These are phyloP conservation scores for Tulasnella sp. DNA, from an alignment of 768 basidiomycete species.

Conservation along the genomic window DNA sequence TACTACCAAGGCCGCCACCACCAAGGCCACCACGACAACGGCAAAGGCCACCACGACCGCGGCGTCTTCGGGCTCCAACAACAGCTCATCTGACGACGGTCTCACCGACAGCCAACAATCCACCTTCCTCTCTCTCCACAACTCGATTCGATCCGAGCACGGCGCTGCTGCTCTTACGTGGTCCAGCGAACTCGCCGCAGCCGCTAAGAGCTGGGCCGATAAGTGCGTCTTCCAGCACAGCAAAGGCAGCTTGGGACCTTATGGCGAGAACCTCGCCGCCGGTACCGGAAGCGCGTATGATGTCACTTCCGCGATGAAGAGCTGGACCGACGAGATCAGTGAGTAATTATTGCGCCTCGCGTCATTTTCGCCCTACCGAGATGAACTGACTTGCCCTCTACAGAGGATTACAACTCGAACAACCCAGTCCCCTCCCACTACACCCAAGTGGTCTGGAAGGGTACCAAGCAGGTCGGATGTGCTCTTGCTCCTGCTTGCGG, in stretches of 20 bases:
- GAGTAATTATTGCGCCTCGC: slow-evolving; percentile 38
- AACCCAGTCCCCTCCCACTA: slow-evolving; percentile 64
- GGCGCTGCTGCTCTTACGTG: slow-evolving; percentile 63
- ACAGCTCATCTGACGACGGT: slow-evolving; percentile 11
- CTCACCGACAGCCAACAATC: slow-evolving; percentile 47
- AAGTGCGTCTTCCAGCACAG: slow-evolving; percentile 68
- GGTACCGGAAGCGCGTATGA: slow-evolving; percentile 56
- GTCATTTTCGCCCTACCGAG: neutral
- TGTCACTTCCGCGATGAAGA: slow-evolving; percentile 50
- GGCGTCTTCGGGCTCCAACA: neutral
- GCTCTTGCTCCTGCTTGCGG: slow-evolving; percentile 44
- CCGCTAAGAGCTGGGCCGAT: slow-evolving; percentile 68
- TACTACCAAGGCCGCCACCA: neutral
- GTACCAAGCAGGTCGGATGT: slow-evolving; percentile 59
- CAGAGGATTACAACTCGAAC: slow-evolving; percentile 55
- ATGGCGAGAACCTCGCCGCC: slow-evolving; percentile 75
- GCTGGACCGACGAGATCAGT: slow-evolving; percentile 69
- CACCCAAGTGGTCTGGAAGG: slow-evolving; percentile 76
- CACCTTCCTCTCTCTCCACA: slow-evolving; percentile 59
- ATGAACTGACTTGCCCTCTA: neutral
- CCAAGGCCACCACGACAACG: neutral
- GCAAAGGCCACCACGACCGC: neutral
- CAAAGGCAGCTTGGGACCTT: slow-evolving; percentile 57
- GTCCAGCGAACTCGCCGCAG: slow-evolving; percentile 56
- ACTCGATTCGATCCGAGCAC: slow-evolving; percentile 57